A percentile compares a stretch with the other conserved stretches of the same genome.
Conservation (phyloP, 257 asterid species). For the Cynanchum wilfordii region DNA sequence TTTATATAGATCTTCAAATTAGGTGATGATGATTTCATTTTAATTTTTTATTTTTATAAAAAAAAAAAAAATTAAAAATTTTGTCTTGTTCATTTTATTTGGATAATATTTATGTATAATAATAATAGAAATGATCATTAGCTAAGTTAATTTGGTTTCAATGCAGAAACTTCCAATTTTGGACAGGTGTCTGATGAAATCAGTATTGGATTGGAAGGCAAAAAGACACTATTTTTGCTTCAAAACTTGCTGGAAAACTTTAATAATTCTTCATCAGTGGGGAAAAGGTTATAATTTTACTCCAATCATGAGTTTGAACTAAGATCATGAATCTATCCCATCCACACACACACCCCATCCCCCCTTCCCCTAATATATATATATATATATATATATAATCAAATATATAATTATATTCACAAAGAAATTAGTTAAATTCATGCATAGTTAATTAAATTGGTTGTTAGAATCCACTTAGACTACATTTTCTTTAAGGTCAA, state of each 20-base stretch:
- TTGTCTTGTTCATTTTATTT: background rate
- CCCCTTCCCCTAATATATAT: background rate
- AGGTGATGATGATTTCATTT: too few relatives aligned
- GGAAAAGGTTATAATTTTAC: background rate
- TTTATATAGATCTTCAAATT: background rate
- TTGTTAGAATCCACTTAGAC: background rate
- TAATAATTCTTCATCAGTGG: background rate
- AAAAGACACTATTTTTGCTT: background rate
- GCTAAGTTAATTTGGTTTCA: background rate
- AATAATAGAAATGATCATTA: background rate
- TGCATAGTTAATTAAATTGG: too few relatives aligned
- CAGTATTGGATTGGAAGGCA: background rate
- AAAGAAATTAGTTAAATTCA: too few relatives aligned
- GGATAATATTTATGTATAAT: background rate
- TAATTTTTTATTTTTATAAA: too few relatives aligned
- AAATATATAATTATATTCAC: too few relatives aligned
- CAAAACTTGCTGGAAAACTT: background rate
- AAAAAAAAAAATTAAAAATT: too few relatives aligned
- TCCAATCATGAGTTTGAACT: background rate
- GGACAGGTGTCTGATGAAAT: background rate
- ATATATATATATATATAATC: too few relatives aligned
- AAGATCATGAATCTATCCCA: background rate
- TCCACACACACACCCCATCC: background rate
- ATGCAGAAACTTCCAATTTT: slow-evolving; percentile 1
- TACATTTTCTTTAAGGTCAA: background rate